Evolutionary conservation across 495 filamentous ascomycete genomes (phyloP).

Genomic region (Staphylotrichum tortipilum): DNA sequence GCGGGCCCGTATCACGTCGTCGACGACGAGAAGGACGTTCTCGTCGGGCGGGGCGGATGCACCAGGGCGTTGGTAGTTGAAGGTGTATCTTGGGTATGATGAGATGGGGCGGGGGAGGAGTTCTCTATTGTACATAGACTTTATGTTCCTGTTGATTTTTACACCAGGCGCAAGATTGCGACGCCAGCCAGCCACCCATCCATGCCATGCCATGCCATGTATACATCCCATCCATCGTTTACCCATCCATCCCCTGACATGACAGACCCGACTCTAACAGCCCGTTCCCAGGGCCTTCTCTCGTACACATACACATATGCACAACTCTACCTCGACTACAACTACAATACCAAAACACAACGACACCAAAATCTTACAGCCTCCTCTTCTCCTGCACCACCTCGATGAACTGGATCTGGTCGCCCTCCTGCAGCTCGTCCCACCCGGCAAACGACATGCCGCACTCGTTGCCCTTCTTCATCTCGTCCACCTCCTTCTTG

Average conservation of each 20-base stretch:
- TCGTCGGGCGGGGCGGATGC: conserved; percentile 22
- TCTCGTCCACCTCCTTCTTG: conserved; percentile 82
- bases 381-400: conserved; percentile 63
- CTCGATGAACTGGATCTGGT: conserved; percentile 81
- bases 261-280: no score
- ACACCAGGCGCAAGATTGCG: no score
- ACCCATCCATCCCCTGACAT: background rate
- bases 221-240: no score
- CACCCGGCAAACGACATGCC: conserved; percentile 79
- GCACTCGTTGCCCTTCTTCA: conserved; percentile 87
- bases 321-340: no score
- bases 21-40: conserved; percentile 22
- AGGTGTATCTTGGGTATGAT: no score
- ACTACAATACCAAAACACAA: background rate
- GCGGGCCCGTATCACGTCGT: conserved; percentile 26
- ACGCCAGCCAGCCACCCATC: background rate
- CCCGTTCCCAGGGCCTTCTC: no score
- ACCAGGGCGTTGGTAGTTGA: conserved; percentile 18
- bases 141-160: no score
- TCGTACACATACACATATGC: no score
- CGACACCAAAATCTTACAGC: conserved; percentile 39
- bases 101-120: background rate
- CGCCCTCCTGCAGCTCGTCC: conserved; percentile 68
- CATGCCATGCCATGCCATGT: no score
- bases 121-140: conserved; percentile 5